Evolutionary conservation across 2,329 filamentous ascomycete genomes (phyloP).

Genomic region (Sarocladium brachiariae): DNA sequence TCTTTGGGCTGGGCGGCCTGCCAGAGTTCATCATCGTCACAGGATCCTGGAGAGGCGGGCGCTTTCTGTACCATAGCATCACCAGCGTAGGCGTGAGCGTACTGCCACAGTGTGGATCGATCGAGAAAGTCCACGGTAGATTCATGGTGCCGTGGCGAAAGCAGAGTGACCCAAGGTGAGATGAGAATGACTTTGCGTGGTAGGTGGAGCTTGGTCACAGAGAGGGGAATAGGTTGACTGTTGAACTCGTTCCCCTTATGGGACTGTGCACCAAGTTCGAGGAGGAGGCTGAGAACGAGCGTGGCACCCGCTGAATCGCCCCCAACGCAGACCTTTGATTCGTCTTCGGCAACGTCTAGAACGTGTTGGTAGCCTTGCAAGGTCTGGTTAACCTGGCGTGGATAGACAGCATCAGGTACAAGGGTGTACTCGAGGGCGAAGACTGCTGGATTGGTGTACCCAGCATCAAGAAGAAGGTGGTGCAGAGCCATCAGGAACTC

Average conservation of each 20-base stretch:
- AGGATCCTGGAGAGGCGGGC: conserved; percentile 59
- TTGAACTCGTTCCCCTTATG: conserved; percentile 15
- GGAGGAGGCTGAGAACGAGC: conserved; percentile 64
- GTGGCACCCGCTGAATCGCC: conserved; percentile 78
- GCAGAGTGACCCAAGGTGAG: conserved; percentile 72
- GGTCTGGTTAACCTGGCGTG: conserved; percentile 65
- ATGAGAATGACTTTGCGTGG: conserved; percentile 60
- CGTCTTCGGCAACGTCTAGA: conserved; percentile 47
- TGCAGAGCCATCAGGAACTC: conserved; percentile 75
- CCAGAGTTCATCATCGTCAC: conserved; percentile 61
- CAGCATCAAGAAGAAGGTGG: conserved; percentile 53
- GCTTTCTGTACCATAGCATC: conserved; percentile 25
- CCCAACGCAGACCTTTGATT: conserved; percentile 60
- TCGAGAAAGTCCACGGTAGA: conserved; percentile 73
- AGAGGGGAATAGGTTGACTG: conserved; percentile 12
- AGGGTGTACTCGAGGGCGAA: conserved; percentile 77
- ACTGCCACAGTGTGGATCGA: conserved; percentile 56
- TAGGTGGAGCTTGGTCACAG: conserved; percentile 20
- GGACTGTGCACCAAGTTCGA: conserved; percentile 48
- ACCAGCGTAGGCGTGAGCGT: conserved; percentile 62
- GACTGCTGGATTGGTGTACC: conserved; percentile 69
- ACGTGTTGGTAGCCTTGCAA: conserved; percentile 66
- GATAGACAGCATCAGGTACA: conserved; percentile 67
- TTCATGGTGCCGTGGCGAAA: conserved; percentile 59
- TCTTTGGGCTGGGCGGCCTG: conserved; percentile 54